A percentile compares a stretch with the other conserved stretches of the same genome.
phyloP scores from a whole-genome alignment of 2,329 filamentous ascomycete genomes.

The Lasiodiplodia sp. region DNA sequence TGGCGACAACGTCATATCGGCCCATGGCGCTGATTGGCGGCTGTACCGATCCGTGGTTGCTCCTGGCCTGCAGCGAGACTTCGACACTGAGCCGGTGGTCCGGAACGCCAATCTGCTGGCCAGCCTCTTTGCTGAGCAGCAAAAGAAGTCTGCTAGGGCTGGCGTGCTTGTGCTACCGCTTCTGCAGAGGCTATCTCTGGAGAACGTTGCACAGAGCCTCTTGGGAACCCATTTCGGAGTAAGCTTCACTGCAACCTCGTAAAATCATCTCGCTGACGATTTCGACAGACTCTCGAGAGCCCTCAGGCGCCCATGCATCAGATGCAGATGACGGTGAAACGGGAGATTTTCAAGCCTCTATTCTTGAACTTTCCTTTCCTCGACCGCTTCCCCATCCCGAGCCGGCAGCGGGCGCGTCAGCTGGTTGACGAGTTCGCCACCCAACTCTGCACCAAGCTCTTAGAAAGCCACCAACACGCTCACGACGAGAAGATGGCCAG shows the following conservation, averaged over 20 bases:
- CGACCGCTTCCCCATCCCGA: slow-evolving; percentile 30
- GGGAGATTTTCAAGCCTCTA: slow-evolving; percentile 26
- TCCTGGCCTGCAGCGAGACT: slow-evolving; percentile 39
- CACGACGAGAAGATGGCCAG: slow-evolving; percentile 27
- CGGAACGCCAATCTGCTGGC: slow-evolving; percentile 38
- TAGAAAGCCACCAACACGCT: slow-evolving; percentile 30
- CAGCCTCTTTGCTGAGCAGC: slow-evolving; percentile 41
- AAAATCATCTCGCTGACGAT: not conserved
- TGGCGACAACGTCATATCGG: slow-evolving; percentile 45
- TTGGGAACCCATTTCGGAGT: slow-evolving; percentile 33
- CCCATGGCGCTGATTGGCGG: slow-evolving; percentile 43
- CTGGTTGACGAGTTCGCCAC: slow-evolving; percentile 31
- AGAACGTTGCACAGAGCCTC: slow-evolving; percentile 45
- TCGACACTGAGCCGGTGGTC: slow-evolving; percentile 34
- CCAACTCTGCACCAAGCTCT: slow-evolving; percentile 29
- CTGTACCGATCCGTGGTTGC: slow-evolving; percentile 41
- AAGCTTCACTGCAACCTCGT: not conserved
- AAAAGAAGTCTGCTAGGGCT: slow-evolving; percentile 33
- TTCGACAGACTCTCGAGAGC: slow-evolving; percentile 4
- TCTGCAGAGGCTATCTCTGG: slow-evolving; percentile 48
- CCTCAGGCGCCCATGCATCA: slow-evolving; percentile 21
- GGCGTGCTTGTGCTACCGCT: slow-evolving; percentile 42
- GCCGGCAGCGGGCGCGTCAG: slow-evolving; percentile 30
- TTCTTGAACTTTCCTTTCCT: slow-evolving; percentile 26
- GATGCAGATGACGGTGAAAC: slow-evolving; percentile 12